Percentiles rank a stretch among this genome's conserved stretches.
These are phyloP conservation scores for Termitomyces sp. DNA, from an alignment of 768 basidiomycete genomes.

Conservation along the genomic window DNA sequence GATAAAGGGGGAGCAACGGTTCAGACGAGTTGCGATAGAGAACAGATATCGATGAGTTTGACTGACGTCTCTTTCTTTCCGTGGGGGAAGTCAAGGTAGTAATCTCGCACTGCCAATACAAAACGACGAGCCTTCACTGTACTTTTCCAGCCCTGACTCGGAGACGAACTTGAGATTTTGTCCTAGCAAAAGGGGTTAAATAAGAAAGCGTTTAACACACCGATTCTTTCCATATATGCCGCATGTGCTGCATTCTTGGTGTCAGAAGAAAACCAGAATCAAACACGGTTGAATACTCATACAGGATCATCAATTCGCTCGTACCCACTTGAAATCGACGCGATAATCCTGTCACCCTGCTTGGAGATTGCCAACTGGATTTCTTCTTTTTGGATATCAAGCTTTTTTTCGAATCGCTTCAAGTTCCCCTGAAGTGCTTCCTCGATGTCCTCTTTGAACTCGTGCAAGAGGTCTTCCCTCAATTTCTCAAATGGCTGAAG, in stretches of 20 bases:
- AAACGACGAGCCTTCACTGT: neutral
- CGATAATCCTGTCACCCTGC: neutral
- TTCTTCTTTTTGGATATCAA: neutral
- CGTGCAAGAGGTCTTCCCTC: neutral
- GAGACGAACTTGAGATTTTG: too few relatives aligned
- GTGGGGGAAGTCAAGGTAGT: neutral
- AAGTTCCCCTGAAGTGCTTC: neutral
- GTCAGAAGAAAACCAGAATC: too few relatives aligned
- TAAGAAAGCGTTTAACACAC: too few relatives aligned
- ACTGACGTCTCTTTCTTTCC: too few relatives aligned
- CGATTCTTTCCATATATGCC: neutral
- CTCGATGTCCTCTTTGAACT: neutral
- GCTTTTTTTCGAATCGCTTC: neutral
- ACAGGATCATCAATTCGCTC: conserved; percentile 1
- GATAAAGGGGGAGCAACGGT: too few relatives aligned
- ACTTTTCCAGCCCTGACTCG: conserved; percentile 3
- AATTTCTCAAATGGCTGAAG: neutral
- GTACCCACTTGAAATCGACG: neutral
- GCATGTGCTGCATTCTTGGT: neutral
- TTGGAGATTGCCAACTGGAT: too few relatives aligned
- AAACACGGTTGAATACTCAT: neutral
- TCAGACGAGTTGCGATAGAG: too few relatives aligned
- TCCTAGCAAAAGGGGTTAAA: too few relatives aligned
- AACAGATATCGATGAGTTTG: too few relatives aligned
- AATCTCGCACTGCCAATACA: neutral